phyloP scores from a whole-genome alignment of 805 yeast genomes.

The Tetrapisispora nanseiensis region DNA sequence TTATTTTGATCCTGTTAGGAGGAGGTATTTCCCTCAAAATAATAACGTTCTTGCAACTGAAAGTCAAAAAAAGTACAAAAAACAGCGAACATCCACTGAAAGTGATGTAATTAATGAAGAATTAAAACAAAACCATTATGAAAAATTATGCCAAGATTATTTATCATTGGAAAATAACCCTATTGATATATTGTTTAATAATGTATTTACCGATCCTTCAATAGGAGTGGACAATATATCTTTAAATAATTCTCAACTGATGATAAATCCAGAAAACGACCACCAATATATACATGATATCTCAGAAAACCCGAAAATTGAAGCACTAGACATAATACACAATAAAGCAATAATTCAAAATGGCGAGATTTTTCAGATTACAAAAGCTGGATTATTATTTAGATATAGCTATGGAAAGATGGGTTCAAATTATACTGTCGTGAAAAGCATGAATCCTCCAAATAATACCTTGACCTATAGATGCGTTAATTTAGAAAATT shows the following conservation, averaged over 20 bases:
- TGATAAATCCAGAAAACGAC: no score
- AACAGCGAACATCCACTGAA: neutral
- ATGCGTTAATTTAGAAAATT: neutral
- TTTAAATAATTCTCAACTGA: neutral
- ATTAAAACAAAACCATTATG: neutral
- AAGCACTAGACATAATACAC: neutral
- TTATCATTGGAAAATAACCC: neutral
- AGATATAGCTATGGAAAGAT: neutral
- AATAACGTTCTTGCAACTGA: neutral
- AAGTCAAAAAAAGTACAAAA: neutral
- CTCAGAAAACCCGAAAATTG: no score
- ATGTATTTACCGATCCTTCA: neutral
- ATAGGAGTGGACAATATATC: neutral
- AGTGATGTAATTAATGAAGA: no score
- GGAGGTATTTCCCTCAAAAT: constrained; percentile 17
- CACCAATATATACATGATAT: no score
- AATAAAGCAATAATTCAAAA: neutral
- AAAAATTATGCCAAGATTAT: neutral
- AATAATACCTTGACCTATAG: neutral
- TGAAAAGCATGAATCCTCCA: neutral
- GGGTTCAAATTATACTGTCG: neutral
- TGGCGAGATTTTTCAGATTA: neutral
- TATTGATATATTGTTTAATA: neutral
- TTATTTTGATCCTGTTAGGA: constrained; percentile 18
- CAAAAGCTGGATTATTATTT: neutral